A percentile compares a stretch with the other conserved stretches of the same genome.
Evolutionary conservation across 495 filamentous ascomycete genomes (phyloP).

Genomic region (Aspergillus ostianus): DNA sequence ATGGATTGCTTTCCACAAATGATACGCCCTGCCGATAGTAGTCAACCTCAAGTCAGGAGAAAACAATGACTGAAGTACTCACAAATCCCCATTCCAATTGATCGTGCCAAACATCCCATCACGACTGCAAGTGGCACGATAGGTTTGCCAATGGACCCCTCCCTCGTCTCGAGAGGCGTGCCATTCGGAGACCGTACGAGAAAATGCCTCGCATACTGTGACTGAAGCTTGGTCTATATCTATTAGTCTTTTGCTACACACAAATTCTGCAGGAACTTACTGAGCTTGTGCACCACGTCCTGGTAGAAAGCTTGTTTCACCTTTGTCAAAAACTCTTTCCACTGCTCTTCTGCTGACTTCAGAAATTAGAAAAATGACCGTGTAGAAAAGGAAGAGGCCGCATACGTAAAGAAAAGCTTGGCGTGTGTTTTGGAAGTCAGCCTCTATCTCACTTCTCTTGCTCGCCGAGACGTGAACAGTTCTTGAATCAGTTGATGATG

Average conservation of each 20-base stretch:
- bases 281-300: background rate
- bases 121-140: slow-evolving; percentile 60
- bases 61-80: background rate
- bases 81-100: slow-evolving; percentile 49
- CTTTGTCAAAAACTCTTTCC: too few species aligned
- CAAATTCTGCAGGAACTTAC: background rate
- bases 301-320: background rate
- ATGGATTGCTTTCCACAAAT: background rate
- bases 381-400: slow-evolving; percentile 28
- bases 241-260: background rate
- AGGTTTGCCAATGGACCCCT: slow-evolving; percentile 55
- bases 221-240: slow-evolving; percentile 4
- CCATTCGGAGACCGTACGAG: slow-evolving; percentile 47
- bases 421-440: slow-evolving; percentile 27
- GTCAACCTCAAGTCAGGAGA: background rate
- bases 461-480: background rate
- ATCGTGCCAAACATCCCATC: slow-evolving; percentile 31
- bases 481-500: slow-evolving; percentile 32
- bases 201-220: background rate
- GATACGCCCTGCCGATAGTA: too few species aligned
- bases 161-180: slow-evolving; percentile 39
- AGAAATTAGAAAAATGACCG: background rate
- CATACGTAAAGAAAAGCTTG: background rate
- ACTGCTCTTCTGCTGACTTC: too few species aligned
- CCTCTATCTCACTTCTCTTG: slow-evolving; percentile 38